These are phyloP conservation scores for Candida rishiriensis DNA, from an alignment of 805 yeast genomes.

Conservation along the genomic window DNA sequence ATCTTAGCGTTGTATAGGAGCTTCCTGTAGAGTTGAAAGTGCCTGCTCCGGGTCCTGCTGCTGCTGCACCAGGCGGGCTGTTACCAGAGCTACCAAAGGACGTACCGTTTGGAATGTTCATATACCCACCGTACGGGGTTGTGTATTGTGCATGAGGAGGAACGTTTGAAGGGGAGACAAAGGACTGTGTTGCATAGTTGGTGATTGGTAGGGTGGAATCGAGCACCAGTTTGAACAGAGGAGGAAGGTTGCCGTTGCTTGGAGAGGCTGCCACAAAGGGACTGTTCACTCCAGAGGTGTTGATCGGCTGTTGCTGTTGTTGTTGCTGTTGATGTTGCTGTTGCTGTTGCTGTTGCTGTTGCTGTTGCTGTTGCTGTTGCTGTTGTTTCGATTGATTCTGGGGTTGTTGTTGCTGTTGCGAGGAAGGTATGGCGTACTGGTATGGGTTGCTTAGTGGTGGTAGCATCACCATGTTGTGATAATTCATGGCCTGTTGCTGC, in stretches of 20 bases:
- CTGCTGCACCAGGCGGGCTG: not conserved
- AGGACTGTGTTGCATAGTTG: slow-evolving; percentile 6
- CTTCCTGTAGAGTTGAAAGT: not conserved
- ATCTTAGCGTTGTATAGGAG: slow-evolving; percentile 5
- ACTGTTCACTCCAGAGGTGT: slow-evolving; percentile 2
- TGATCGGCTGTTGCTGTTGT: not conserved
- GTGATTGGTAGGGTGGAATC: slow-evolving; percentile 23
- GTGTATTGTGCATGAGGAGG: not conserved
- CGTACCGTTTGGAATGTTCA: not conserved
- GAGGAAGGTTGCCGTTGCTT: slow-evolving; percentile 15
- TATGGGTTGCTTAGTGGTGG: slow-evolving; percentile 16
- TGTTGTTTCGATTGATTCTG: not conserved
- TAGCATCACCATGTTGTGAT: slow-evolving; percentile 11
- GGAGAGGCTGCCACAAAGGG: slow-evolving; percentile 1
- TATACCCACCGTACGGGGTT: not conserved
- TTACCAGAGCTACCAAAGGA: not conserved
- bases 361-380: slow-evolving; percentile 2
- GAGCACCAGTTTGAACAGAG: slow-evolving; percentile 22
- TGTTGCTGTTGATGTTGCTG: not conserved
- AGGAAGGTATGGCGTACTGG: slow-evolving; percentile 5
- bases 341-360: not conserved
- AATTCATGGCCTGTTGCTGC: not conserved
- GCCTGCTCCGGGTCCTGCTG: slow-evolving; percentile 1
- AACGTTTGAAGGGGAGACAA: not conserved
- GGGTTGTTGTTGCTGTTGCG: slow-evolving; percentile 1